Base-by-base conservation (phyloP, 768 basidiomycete genomes). In the Lentinula guzmanii region DNA sequence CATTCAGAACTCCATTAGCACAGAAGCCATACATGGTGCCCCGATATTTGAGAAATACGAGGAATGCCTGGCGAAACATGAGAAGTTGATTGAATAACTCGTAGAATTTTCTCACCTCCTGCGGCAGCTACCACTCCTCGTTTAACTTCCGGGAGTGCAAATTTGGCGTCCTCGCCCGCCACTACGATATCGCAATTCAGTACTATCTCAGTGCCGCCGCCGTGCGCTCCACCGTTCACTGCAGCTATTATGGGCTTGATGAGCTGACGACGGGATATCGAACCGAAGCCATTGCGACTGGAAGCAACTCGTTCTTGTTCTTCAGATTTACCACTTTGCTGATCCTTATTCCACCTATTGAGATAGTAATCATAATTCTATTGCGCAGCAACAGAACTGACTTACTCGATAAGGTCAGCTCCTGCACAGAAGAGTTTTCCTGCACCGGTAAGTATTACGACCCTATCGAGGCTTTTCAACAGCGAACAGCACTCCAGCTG, bases 231-330 rank as follows among this genome's bases (percentile, higher is more conserved):
- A n/a, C 91, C 91, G 61, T 85, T 82, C 1, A 91, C 90, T 3
- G 91, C 91, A 11, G 91, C 91, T 52, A 93, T 87, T 56, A 91
- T 82, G 5, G 90, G 90, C 68, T 93, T 93, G 63, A 83, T 82
- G 39, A 70, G 70, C 43, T 77, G 79, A 3, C 91, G 80, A 28
- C 88, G 82, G 1, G 90, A 92, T 42, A 93, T 74, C 39, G 87
- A 82, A 1, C 82, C 91, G 70, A 93, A 92, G 5, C 91, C 90
- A 63, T 87, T 72, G 0, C 74, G 60, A 28, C 80, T 76, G 1
- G 70, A 62, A 0, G 74, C 71, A 10, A 79, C 57, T 24, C 65
- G 57, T 64, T 81, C 76, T 64, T 79, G 79, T 65, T 87, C 81
- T 59, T 75, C 75, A 1, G 68, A 66, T 8, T 67, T 65, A 2